phyloP scores from a whole-genome alignment of 2,329 filamentous ascomycete species.

The Epicoccum nigrum region DNA sequence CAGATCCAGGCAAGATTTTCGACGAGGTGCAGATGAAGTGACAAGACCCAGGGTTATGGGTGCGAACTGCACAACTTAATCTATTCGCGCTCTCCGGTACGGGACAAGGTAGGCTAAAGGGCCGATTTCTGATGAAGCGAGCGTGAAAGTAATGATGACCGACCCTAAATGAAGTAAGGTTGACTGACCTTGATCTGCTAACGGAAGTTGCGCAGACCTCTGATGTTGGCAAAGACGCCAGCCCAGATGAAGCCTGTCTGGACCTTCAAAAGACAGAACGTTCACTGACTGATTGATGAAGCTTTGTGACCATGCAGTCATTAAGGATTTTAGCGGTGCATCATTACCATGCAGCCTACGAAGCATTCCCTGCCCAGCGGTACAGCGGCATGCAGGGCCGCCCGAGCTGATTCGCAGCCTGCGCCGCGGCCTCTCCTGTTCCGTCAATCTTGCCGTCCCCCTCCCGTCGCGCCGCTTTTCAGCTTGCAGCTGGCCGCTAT shows the following conservation, averaged over 20 bases:
- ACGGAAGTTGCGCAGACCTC: not conserved
- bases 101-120: constrained; percentile 11
- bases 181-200: not conserved
- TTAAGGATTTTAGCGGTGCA: constrained; percentile 1
- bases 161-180: no score
- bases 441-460: constrained; percentile 1
- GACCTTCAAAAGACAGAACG: constrained; percentile 14
- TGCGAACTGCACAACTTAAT: constrained; percentile 24
- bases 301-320: constrained; percentile 7
- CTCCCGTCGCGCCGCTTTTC: constrained; percentile 10
- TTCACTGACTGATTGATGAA: not conserved
- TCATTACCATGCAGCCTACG: constrained; percentile 7
- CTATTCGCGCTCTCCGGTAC: constrained; percentile 21
- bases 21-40: constrained; percentile 12
- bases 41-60: constrained; percentile 24
- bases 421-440: constrained; percentile 7
- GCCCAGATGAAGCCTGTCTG: constrained; percentile 18
- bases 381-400: constrained; percentile 10
- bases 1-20: constrained; percentile 13
- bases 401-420: constrained; percentile 12
- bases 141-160: not conserved
- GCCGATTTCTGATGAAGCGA: not conserved
- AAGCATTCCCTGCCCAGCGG: constrained; percentile 8
- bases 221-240: constrained; percentile 12
- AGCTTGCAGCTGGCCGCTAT: constrained; percentile 13